phyloP scores from a whole-genome alignment of 352 stramenopile species.

The Peronosclerospora sorghi region DNA sequence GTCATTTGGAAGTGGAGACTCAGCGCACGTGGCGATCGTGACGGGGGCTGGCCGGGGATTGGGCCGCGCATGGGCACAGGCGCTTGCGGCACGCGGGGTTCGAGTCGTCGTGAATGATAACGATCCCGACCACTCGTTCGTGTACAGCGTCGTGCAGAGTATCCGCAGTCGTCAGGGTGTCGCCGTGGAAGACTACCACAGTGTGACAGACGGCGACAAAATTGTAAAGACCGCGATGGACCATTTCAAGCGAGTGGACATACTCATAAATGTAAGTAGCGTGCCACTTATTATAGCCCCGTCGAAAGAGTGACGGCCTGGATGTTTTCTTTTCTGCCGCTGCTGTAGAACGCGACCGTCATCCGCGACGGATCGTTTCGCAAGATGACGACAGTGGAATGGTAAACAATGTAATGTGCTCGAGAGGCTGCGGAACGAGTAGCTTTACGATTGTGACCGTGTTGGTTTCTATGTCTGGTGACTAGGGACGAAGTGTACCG shows the following conservation, averaged over 20 bases:
- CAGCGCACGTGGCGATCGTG: constrained; percentile 53
- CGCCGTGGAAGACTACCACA: constrained; percentile 39
- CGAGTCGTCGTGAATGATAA: constrained; percentile 62
- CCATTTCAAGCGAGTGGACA: constrained; percentile 43
- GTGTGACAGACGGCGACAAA: constrained; percentile 31
- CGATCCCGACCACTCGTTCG: constrained; percentile 32
- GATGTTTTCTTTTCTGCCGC: constrained; percentile 1
- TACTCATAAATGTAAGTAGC: constrained; percentile 60
- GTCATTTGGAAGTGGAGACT: constrained; percentile 30
- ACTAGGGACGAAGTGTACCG: constrained; percentile 43
- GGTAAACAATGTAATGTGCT: constrained; percentile 14
- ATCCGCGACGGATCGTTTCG: constrained; percentile 66
- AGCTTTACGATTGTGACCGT: background rate
- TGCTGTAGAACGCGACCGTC: constrained; percentile 49
- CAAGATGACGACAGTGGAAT: constrained; percentile 55
- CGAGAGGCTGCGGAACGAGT: background rate
- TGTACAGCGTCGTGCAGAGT: constrained; percentile 29
- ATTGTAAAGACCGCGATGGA: constrained; percentile 38
- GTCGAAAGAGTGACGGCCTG: constrained; percentile 5
- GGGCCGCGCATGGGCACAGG: constrained; percentile 37
- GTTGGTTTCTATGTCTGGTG: background rate
- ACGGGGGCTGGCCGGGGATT: constrained; percentile 44
- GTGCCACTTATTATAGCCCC: constrained; percentile 1
- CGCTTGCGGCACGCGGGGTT: constrained; percentile 33
- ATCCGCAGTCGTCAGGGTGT: constrained; percentile 31